phyloP scores from a whole-genome alignment of 1,284 basidiomycete genomes.

The Puccinia coronata region DNA sequence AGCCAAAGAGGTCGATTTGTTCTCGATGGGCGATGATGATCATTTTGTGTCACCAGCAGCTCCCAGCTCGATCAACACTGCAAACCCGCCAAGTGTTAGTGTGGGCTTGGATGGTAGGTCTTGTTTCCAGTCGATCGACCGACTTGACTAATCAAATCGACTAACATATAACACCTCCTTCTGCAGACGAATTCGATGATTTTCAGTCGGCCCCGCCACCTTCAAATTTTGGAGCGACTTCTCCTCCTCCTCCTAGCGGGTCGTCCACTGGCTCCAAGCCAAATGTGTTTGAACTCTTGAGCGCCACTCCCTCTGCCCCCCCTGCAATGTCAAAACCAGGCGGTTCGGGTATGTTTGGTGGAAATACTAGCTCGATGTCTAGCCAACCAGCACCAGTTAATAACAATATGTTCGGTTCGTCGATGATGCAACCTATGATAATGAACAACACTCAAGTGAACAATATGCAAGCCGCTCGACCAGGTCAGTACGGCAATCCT shows the following conservation, averaged over 20 bases:
- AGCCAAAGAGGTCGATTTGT: constrained; percentile 48
- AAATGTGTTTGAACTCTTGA: constrained; percentile 42
- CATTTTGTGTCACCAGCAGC: constrained; percentile 4
- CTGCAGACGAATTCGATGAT: constrained; percentile 45
- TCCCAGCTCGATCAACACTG: neutral
- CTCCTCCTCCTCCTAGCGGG: neutral
- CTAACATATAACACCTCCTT: neutral
- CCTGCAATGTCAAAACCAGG: neutral
- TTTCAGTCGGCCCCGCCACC: constrained; percentile 40
- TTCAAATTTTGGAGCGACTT: neutral
- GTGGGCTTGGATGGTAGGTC: constrained; percentile 13
- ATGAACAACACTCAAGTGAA: constrained; percentile 20
- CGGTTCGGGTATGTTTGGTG: constrained; percentile 10
- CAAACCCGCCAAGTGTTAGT: neutral
- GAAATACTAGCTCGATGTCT: neutral
- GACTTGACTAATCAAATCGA: neutral
- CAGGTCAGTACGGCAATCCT: neutral
- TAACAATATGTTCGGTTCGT: constrained; percentile 9
- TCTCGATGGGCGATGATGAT: constrained; percentile 48
- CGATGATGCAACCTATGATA: constrained; percentile 45
- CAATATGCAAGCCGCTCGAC: neutral
- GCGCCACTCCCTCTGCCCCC: constrained; percentile 8
- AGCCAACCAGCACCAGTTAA: constrained; percentile 14
- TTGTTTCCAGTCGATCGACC: neutral
- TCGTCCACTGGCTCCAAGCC: constrained; percentile 30